Percentiles rank a stretch among this genome's conserved stretches.
Conservation (phyloP, 805 yeast species). For the Suhomyces sp. region DNA sequence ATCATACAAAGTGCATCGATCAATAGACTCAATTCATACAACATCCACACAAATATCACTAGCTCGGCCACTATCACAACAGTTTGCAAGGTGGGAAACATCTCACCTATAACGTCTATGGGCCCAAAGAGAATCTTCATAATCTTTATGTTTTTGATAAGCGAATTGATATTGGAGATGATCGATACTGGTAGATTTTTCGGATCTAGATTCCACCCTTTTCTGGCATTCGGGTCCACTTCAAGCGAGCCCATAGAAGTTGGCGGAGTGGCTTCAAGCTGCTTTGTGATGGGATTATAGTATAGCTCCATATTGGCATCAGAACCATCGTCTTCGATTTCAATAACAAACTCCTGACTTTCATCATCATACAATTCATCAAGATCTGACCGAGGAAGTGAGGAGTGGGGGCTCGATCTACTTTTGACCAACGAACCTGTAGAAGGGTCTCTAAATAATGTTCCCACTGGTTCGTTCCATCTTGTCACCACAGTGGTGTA, state of each 20-base stretch:
- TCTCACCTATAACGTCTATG: constrained; percentile 35
- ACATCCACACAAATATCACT: constrained; percentile 38
- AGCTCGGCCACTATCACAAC: constrained; percentile 39
- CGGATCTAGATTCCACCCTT: not conserved
- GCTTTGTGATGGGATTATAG: constrained; percentile 32
- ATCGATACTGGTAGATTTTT: constrained; percentile 15
- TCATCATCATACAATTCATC: constrained; percentile 6
- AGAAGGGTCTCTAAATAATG: constrained; percentile 8
- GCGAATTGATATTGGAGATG: constrained; percentile 28
- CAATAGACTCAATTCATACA: constrained; percentile 40
- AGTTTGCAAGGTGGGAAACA: constrained; percentile 37
- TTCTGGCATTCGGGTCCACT: not conserved
- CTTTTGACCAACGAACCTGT: not conserved
- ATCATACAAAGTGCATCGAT: constrained; percentile 45
- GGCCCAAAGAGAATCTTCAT: constrained; percentile 40
- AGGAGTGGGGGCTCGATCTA: not conserved
- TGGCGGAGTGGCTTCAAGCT: constrained; percentile 27
- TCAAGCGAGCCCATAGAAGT: constrained; percentile 11
- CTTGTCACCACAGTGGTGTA: constrained; percentile 23
- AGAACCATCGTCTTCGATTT: constrained; percentile 23
- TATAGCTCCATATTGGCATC: constrained; percentile 26
- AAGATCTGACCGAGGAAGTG: constrained; percentile 4
- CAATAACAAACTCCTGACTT: constrained; percentile 27
- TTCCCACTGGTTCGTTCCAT: constrained; percentile 28
- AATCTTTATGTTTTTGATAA: constrained; percentile 33